Evolutionary conservation across 306 rosid genomes (phyloP).

Genomic region (Dalbergia cultrata): DNA sequence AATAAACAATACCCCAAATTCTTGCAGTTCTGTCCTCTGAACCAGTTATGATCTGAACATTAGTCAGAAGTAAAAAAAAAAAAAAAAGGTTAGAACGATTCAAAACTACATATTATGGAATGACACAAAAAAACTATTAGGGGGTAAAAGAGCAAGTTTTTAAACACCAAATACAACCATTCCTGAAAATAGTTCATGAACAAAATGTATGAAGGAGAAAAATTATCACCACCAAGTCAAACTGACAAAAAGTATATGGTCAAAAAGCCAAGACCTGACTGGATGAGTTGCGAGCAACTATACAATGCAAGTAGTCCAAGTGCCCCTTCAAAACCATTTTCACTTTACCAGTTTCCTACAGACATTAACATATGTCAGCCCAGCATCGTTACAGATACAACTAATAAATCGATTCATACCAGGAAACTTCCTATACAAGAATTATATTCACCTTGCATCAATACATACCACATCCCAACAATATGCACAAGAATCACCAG

Average conservation of each 20-base stretch:
- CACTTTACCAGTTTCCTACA: slow-evolving; percentile 80
- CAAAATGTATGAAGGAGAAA: slow-evolving; percentile 17
- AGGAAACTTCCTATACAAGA: slow-evolving; percentile 23
- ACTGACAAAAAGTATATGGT: slow-evolving; percentile 32
- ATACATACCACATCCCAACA: slow-evolving; percentile 99
- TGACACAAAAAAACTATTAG: slow-evolving; percentile 2
- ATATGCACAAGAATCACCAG: slow-evolving; percentile 94
- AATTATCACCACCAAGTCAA: slow-evolving; percentile 20
- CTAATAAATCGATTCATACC: slow-evolving; percentile 31
- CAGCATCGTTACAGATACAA: slow-evolving; percentile 16
- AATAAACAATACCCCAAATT: slow-evolving; percentile 79
- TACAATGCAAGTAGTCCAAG: slow-evolving; percentile 83
- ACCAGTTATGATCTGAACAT: slow-evolving; percentile 88
- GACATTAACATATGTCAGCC: slow-evolving; percentile 43
- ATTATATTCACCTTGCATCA: slow-evolving; percentile 60
- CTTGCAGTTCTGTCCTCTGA: slow-evolving; percentile 94
- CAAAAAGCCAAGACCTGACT: slow-evolving; percentile 68
- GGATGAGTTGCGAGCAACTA: slow-evolving; percentile 83
- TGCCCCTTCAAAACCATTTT: slow-evolving; percentile 89
- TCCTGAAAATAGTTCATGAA: slow-evolving; percentile 24
- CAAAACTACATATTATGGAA: too few relatives aligned
- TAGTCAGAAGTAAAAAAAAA: slow-evolving; percentile 38
- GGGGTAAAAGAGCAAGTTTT: background rate
- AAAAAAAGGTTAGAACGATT: slow-evolving; percentile 46
- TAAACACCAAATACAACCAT: slow-evolving; percentile 9